Conservation (phyloP, 2,329 filamentous ascomycete genomes). For the Aspergillus pseudoviridinutans region DNA sequence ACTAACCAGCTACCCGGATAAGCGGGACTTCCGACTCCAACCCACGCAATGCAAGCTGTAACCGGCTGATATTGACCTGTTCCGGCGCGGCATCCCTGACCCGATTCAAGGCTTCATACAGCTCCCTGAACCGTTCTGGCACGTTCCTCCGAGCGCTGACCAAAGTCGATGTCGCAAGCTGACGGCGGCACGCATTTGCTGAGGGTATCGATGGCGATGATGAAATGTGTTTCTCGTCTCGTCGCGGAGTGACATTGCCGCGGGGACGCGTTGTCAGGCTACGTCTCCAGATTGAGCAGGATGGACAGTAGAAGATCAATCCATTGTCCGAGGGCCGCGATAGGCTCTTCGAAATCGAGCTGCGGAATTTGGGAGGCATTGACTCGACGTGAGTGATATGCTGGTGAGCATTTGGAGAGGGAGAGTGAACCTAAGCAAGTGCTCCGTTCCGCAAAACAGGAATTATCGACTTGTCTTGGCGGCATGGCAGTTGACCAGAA, state of each 20-base stretch:
- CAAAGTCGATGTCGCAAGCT: conserved; percentile 49
- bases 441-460: conserved; percentile 1
- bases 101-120: conserved; percentile 52
- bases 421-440: conserved; percentile 8
- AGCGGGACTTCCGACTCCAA: conserved; percentile 53
- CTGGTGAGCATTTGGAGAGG: conserved; percentile 8
- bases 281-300: conserved; percentile 37
- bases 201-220: conserved; percentile 10
- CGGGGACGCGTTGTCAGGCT: conserved; percentile 26
- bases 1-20: conserved; percentile 53
- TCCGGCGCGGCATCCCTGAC: conserved; percentile 51
- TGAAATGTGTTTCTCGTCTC: conserved; percentile 6
- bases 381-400: conserved; percentile 3
- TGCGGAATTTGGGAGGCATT: conserved; percentile 40
- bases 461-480: conserved; percentile 14
- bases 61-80: conserved; percentile 55
- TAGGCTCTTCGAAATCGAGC: conserved; percentile 33
- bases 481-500: not conserved
- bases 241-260: conserved; percentile 10
- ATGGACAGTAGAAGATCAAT: conserved; percentile 37
- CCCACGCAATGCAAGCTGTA: conserved; percentile 57
- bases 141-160: conserved; percentile 53
- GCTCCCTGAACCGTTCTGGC: conserved; percentile 48
- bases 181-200: conserved; percentile 17
- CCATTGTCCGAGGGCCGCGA: conserved; percentile 22